Base-by-base conservation (phyloP, 129 eudicot species). In the Pseudognaphalium luteoalbum region DNA sequence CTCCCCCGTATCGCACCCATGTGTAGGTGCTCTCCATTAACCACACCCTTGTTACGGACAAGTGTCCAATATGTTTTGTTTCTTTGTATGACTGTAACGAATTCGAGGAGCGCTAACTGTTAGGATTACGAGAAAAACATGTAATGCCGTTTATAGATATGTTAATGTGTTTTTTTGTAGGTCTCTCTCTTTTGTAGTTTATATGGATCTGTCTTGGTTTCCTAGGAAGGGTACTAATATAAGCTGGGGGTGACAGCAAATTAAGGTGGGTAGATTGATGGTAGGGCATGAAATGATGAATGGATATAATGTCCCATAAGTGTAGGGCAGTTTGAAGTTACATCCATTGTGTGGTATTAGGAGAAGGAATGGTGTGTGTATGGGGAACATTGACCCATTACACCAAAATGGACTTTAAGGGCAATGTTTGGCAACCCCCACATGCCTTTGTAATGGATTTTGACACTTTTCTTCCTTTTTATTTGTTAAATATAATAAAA, bases 341-440 rank as follows among this genome's bases (percentile, higher is more conserved):
- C 76, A 77, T 21, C 75, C 76, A 25, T 58, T 41, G 75, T 70
- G 70, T 59, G 22, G 60, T 68, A 77, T 57, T 62, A 59, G 71
- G 82, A 42, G 62, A 78, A 78, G 71, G 82, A 78, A 78, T 78
- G 76, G 82, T 70, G 82, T 78, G 76, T 68, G 82, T 71, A 78
- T 70, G 82, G 82, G 76, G 76, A 70, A 59, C 81, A 78, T 69
- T 69, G 60, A 61, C 81, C 71, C 81, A 69, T 60, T 54, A 60
- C 76, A 44, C 39, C 47, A 70, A 70, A 70, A 78, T 78, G 82
- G 76, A 78, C 76, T 78, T 78, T 60, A 56, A 59, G 62, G 66
- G 63, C 71, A 64, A 78, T 70, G 76, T 70, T 77, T 58, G 22
- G 51, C 6, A 50, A 64, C 42, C 68, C 81, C 81, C 76, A 70